A percentile compares a stretch with the other conserved stretches of the same genome.
Conservation (phyloP, 164 flowering plant species). For the Vitis labrusca region DNA sequence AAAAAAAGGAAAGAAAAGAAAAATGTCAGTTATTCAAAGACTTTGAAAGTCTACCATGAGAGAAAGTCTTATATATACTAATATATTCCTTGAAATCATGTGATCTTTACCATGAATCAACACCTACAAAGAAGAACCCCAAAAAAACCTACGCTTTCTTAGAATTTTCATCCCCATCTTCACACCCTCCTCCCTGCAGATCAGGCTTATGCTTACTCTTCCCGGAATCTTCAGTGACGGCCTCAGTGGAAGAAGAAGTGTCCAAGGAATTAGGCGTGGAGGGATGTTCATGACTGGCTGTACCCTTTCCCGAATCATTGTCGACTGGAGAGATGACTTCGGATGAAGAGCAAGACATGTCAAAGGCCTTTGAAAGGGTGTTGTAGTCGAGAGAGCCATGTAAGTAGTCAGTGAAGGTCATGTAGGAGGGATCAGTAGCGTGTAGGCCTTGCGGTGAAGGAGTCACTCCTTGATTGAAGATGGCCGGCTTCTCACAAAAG, state of each 20-base stretch:
- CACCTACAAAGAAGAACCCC: background rate
- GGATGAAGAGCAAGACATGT: constrained; percentile 33
- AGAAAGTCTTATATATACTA: background rate
- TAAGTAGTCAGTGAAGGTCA: constrained; percentile 37
- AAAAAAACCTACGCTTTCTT: constrained; percentile 38
- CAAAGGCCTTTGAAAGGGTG: constrained; percentile 30
- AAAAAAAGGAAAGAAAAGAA: background rate
- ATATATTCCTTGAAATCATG: too few relatives aligned
- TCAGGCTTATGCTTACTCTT: constrained; percentile 30
- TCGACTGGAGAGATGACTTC: constrained; percentile 12
- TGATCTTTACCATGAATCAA: background rate
- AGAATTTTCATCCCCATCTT: constrained; percentile 24
- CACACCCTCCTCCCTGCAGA: constrained; percentile 22
- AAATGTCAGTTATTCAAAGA: background rate
- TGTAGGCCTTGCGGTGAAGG: constrained; percentile 13
- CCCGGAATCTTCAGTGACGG: constrained; percentile 18
- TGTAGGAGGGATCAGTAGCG: constrained; percentile 22
- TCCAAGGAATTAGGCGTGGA: constrained; percentile 28
- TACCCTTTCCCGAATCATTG: background rate
- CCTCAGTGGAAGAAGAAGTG: constrained; percentile 42
- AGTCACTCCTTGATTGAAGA: background rate
- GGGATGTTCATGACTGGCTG: constrained; percentile 11
- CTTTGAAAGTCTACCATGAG: constrained; percentile 1
- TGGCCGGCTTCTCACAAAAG: constrained; percentile 5
- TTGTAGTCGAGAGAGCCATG: constrained; percentile 33